A percentile compares a stretch with the other conserved stretches of the same genome.
phyloP scores from a whole-genome alignment of 225 moss, liverwort and hornwort genomes.

The Marchantia paleacea region DNA sequence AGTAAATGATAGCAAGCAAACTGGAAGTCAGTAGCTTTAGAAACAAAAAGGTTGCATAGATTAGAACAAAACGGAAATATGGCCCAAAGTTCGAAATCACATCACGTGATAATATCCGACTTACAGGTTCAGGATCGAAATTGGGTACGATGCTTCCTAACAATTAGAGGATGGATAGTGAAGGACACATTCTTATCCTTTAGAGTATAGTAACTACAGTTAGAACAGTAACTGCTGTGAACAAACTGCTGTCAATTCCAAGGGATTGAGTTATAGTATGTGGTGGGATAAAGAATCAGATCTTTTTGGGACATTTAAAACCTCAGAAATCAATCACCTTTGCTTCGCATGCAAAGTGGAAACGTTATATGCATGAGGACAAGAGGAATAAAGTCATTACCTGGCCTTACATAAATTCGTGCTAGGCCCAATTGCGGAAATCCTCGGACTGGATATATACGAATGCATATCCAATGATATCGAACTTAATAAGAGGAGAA shows the following conservation, averaged over 20 bases:
- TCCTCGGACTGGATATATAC: background rate
- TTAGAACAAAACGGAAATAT: too few species aligned
- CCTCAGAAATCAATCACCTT: background rate
- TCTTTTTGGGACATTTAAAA: constrained; percentile 1
- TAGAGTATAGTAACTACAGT: too few species aligned
- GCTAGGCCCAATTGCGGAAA: background rate
- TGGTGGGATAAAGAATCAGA: background rate
- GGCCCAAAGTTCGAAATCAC: too few species aligned
- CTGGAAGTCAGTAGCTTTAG: too few species aligned
- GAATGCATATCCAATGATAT: background rate
- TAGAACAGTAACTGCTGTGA: too few species aligned
- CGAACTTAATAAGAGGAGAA: background rate
- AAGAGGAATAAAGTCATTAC: constrained; percentile 7
- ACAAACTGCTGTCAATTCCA: background rate
- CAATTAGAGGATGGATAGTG: too few species aligned
- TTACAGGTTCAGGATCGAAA: too few species aligned
- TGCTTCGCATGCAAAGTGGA: background rate
- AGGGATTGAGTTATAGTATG: background rate
- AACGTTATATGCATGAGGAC: constrained; percentile 3
- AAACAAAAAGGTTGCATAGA: too few species aligned
- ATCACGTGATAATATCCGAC: too few species aligned
- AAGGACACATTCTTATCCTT: too few species aligned
- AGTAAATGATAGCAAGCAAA: too few species aligned
- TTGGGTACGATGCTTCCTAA: too few species aligned
- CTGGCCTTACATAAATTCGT: background rate